Evolutionary conservation across 2,329 filamentous ascomycete genomes (phyloP).

Genomic region (Calonectria hongkongensis): DNA sequence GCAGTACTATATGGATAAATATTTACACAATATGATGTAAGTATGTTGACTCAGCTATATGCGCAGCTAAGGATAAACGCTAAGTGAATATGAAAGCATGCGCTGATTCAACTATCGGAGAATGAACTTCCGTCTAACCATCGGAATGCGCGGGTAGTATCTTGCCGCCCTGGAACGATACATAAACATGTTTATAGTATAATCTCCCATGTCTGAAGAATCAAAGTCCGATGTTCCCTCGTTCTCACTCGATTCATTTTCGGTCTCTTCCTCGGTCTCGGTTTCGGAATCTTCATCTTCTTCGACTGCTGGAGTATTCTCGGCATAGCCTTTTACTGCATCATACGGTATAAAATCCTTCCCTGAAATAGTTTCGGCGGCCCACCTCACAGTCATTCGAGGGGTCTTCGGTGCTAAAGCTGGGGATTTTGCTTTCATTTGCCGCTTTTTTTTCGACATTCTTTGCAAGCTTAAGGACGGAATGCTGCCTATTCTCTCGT

Average conservation of each 20-base stretch:
- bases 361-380: not conserved
- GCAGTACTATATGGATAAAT: too few relatives aligned
- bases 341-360: not conserved
- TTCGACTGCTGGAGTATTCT: not conserved
- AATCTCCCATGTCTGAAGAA: constrained; percentile 16
- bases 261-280: not conserved
- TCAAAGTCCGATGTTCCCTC: not conserved
- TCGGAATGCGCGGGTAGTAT: constrained; percentile 12
- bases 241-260: not conserved
- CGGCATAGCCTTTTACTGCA: not conserved
- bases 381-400: constrained; percentile 17
- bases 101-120: not conserved
- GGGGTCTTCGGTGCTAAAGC: not conserved
- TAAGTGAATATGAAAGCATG: too few relatives aligned
- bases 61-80: not conserved
- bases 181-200: not conserved
- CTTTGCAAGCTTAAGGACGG: not conserved
- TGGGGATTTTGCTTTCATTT: not conserved
- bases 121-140: constrained; percentile 6
- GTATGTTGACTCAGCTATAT: not conserved
- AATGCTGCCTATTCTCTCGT: constrained; percentile 21
- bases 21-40: not conserved
- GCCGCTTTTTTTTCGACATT: not conserved
- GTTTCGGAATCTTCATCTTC: not conserved
- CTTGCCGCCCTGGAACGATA: not conserved